A percentile compares a stretch with the other conserved stretches of the same genome.
phyloP scores from a whole-genome alignment of 2,329 filamentous ascomycete species.

The Verticillium nubilum region DNA sequence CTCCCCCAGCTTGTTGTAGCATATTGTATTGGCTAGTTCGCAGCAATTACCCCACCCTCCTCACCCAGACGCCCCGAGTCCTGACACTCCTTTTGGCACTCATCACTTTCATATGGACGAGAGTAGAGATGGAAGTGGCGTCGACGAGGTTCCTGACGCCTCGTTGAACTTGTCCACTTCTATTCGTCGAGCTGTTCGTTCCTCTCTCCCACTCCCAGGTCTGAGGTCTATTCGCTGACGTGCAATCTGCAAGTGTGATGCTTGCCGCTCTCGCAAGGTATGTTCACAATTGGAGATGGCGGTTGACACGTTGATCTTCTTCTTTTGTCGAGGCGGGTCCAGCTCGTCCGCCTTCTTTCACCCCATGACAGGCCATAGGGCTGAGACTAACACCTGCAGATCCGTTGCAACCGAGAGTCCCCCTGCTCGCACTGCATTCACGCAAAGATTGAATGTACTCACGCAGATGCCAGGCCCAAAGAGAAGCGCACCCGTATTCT shows the following conservation, averaged over 20 bases:
- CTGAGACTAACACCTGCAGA: constrained; percentile 12
- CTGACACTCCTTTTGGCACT: background rate
- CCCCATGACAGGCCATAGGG: background rate
- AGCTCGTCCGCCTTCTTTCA: background rate
- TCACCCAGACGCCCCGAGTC: background rate
- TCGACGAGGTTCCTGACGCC: constrained; percentile 7
- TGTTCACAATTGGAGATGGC: constrained; percentile 1
- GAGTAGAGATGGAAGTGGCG: constrained; percentile 3
- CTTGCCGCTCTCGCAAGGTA: constrained; percentile 27
- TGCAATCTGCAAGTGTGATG: constrained; percentile 19
- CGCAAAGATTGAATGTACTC: constrained; percentile 30
- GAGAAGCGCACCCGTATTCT: constrained; percentile 31
- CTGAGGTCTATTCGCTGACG: background rate
- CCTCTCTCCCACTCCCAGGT: background rate
- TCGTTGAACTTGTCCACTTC: constrained; percentile 1
- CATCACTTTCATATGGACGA: constrained; percentile 2
- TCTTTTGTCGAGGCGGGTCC: background rate
- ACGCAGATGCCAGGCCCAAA: constrained; percentile 23
- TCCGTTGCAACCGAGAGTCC: constrained; percentile 30
- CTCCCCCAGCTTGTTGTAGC: background rate
- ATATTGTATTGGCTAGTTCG: background rate
- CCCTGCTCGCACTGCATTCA: constrained; percentile 29
- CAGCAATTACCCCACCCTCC: background rate
- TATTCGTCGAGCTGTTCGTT: constrained; percentile 9
- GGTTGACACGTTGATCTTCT: background rate